Conservation (phyloP, 2,329 filamentous ascomycete species). For the Colletotrichum horii region DNA sequence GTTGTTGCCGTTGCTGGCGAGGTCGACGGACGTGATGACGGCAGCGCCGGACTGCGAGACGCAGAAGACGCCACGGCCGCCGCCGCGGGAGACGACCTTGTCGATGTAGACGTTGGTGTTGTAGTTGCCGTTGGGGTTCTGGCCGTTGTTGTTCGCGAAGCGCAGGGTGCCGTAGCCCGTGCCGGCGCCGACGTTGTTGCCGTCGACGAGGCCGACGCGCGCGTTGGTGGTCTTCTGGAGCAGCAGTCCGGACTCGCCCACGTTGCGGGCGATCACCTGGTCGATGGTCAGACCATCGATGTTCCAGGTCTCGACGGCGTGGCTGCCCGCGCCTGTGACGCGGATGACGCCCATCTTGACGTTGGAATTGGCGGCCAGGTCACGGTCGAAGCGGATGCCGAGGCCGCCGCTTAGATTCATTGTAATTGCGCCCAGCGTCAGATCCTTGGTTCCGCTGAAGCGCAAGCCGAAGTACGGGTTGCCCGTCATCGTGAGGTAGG, state of each 20-base stretch:
- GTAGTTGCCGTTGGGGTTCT: constrained; percentile 52
- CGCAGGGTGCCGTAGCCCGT: constrained; percentile 62
- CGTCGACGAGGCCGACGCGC: constrained; percentile 58
- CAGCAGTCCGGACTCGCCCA: constrained; percentile 62
- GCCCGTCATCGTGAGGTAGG: constrained; percentile 62
- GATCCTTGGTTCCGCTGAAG: constrained; percentile 55
- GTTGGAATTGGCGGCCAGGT: constrained; percentile 55
- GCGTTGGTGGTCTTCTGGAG: constrained; percentile 59
- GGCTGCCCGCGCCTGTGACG: constrained; percentile 58
- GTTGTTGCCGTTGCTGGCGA: constrained; percentile 60
- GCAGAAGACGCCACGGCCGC: constrained; percentile 62
- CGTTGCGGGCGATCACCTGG: constrained; percentile 56
- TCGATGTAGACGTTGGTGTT: constrained; percentile 57
- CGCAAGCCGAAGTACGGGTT: constrained; percentile 62
- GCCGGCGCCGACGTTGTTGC: constrained; percentile 56
- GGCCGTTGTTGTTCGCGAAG: constrained; percentile 62
- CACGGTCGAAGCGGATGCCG: constrained; percentile 63
- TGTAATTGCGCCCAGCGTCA: constrained; percentile 56
- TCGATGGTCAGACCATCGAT: constrained; percentile 59
- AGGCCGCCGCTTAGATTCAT: constrained; percentile 60
- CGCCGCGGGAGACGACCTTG: constrained; percentile 58
- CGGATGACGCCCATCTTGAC: constrained; percentile 58
- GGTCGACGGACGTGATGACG: constrained; percentile 52
- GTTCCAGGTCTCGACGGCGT: constrained; percentile 66
- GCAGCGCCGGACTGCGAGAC: constrained; percentile 61